Conservation (phyloP, 805 yeast species). For the Kodamaea nitidulidarum region DNA sequence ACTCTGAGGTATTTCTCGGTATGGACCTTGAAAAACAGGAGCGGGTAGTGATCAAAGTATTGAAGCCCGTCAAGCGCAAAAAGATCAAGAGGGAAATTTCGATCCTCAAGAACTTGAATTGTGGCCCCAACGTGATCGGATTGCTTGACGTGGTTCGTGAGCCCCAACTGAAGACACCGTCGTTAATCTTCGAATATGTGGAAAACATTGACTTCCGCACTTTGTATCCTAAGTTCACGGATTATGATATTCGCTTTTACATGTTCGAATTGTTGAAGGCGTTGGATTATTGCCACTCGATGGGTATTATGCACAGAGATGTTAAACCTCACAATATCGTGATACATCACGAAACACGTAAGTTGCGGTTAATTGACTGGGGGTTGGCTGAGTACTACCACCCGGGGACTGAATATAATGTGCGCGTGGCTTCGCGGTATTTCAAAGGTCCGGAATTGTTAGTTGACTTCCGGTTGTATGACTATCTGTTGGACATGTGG, state of each 20-base stretch:
- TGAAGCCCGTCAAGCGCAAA: slow-evolving; percentile 90
- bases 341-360: slow-evolving; percentile 70
- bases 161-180: slow-evolving; percentile 80
- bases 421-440: slow-evolving; percentile 86
- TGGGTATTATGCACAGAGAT: slow-evolving; percentile 94
- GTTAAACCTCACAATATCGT: slow-evolving; percentile 92
- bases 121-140: slow-evolving; percentile 77
- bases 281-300: slow-evolving; percentile 82
- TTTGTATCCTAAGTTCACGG: slow-evolving; percentile 74
- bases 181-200: slow-evolving; percentile 79
- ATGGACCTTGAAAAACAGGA: slow-evolving; percentile 57
- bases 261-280: slow-evolving; percentile 80
- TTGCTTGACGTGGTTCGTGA: slow-evolving; percentile 85
- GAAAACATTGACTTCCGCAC: slow-evolving; percentile 83
- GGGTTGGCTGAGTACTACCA: slow-evolving; percentile 93
- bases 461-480: slow-evolving; percentile 78
- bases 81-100: slow-evolving; percentile 89
- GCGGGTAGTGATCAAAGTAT: slow-evolving; percentile 80
- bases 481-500: slow-evolving; percentile 88
- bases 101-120: slow-evolving; percentile 76
- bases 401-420: slow-evolving; percentile 84
- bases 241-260: slow-evolving; percentile 74
- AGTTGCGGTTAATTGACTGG: slow-evolving; percentile 84
- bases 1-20: slow-evolving; percentile 90
- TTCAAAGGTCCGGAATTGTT: slow-evolving; percentile 90